Base-by-base conservation (phyloP, 352 stramenopile species). In the Phytophthora pisi region DNA sequence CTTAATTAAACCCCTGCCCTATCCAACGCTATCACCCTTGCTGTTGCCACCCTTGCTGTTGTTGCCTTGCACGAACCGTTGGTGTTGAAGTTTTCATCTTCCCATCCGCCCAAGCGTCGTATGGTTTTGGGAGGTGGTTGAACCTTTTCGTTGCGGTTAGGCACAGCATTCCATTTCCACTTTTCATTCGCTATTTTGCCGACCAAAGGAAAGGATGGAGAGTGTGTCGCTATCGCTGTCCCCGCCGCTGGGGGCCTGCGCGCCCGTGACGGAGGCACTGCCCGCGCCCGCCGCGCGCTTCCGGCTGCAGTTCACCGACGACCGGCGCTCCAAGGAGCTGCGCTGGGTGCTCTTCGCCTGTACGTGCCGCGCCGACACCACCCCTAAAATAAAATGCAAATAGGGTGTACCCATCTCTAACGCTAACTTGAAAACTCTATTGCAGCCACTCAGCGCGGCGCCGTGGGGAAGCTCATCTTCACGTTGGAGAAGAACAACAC, bases 291-390 rank as follows among this genome's bases (percentile, higher is more conserved):
- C 76, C 23, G 72, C 64, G 26, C 81, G 77, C 47, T 95, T 95
- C 70, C 86, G 84, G 4, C 75, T 95, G 34, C 75, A 91, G 53
- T 94, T 91, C 65, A 82, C 78, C 16, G 73, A 90, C 59, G 86
- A 95, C 59, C 61, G 60, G 7, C 73, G 75, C 23, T 86, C 80
- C 5, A 89, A 89, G 56, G 86, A 95, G 70, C 71, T 95, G 68
- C 86, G 86, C 61, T 95, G 86, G 86, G 86, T 92, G 64, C 78
- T 95, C 45, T 95, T 95, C 65, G 79, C 80, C 7, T 81, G 78
- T 87, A 70, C 31, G 66, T 61, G 36, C 11, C 36, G 36, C 11
- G n/a, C 2, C 34, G 45, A 51, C 23, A 11, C 16, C 9, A 57
- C 23, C 20, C 20, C 53, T 38, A 20, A 49, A 28, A 28, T 40